Evolutionary conservation across 352 stramenopile genomes (phyloP).

Genomic region (Peronospora destructor): DNA sequence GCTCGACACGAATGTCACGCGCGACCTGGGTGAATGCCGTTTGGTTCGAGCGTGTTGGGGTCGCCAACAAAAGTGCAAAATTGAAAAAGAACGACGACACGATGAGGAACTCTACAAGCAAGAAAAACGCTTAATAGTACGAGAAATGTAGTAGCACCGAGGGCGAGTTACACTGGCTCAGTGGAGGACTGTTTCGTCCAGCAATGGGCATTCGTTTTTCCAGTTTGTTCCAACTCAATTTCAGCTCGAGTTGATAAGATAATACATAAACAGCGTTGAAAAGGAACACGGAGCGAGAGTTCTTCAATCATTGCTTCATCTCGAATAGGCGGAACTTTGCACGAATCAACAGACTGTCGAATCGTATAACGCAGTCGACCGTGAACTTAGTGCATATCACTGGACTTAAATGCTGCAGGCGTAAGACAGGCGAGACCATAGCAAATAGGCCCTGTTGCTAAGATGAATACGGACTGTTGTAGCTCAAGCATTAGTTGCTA

Average conservation of each 20-base stretch:
- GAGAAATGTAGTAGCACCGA: constrained; percentile 13
- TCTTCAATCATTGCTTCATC: neutral
- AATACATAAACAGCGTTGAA: neutral
- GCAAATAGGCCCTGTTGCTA: too few species aligned
- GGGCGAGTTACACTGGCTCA: constrained; percentile 23
- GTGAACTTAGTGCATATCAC: neutral
- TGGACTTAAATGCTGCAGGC: constrained; percentile 17
- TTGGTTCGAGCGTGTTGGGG: constrained; percentile 5
- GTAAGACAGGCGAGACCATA: constrained; percentile 9
- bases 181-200: constrained; percentile 29
- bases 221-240: constrained; percentile 12
- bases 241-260: neutral
- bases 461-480: too few species aligned
- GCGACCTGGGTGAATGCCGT: constrained; percentile 12
- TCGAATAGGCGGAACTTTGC: constrained; percentile 1
- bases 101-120: constrained; percentile 16
- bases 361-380: constrained; percentile 6
- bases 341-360: neutral
- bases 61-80: constrained; percentile 1
- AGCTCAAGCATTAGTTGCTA: too few species aligned
- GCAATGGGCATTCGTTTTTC: constrained; percentile 20
- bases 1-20: constrained; percentile 19
- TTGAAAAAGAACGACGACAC: constrained; percentile 1
- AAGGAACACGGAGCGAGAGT: constrained; percentile 11
- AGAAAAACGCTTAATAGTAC: constrained; percentile 30